phyloP scores from a whole-genome alignment of 2,329 filamentous ascomycete genomes.

The Colletotrichum incanum region DNA sequence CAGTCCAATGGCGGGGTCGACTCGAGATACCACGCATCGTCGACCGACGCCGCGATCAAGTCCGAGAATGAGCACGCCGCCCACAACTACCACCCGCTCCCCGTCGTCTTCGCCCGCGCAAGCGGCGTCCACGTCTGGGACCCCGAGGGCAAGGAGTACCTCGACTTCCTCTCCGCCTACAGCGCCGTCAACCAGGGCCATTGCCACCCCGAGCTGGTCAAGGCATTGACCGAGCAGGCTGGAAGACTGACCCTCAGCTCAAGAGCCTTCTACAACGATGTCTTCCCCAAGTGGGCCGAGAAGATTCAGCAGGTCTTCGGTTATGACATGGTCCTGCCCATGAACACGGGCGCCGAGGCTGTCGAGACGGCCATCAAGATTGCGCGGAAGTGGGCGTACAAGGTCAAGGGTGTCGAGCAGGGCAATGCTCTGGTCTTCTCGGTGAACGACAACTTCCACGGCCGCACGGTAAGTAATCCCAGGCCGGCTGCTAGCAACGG shows the following conservation, averaged over 20 bases:
- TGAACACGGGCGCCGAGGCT: slow-evolving; percentile 98
- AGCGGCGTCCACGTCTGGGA: slow-evolving; percentile 95
- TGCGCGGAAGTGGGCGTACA: slow-evolving; percentile 98
- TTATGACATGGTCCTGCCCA: slow-evolving; percentile 97
- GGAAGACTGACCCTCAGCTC: slow-evolving; percentile 91
- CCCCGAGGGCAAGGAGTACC: slow-evolving; percentile 93
- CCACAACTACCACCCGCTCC: slow-evolving; percentile 98
- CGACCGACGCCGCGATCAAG: slow-evolving; percentile 84
- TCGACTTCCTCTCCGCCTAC: slow-evolving; percentile 98
- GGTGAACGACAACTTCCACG: slow-evolving; percentile 95
- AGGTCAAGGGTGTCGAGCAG: slow-evolving; percentile 90
- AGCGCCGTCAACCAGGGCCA: slow-evolving; percentile 98
- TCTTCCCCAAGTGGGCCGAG: slow-evolving; percentile 95
- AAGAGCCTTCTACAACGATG: slow-evolving; percentile 97
- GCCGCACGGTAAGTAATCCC: slow-evolving; percentile 80
- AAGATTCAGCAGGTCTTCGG: slow-evolving; percentile 91
- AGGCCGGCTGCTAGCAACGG: neutral
- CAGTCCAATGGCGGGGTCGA: slow-evolving; percentile 51
- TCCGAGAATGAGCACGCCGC: slow-evolving; percentile 89
- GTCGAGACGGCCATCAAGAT: slow-evolving; percentile 98
- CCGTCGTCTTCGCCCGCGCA: slow-evolving; percentile 91
- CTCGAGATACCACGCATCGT: slow-evolving; percentile 78
- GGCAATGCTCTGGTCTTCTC: slow-evolving; percentile 89
- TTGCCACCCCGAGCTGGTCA: slow-evolving; percentile 96
- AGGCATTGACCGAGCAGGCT: slow-evolving; percentile 91